These are phyloP conservation scores for Cardamine resedifolia DNA, from an alignment of 345 rosid species.

Conservation along the genomic window DNA sequence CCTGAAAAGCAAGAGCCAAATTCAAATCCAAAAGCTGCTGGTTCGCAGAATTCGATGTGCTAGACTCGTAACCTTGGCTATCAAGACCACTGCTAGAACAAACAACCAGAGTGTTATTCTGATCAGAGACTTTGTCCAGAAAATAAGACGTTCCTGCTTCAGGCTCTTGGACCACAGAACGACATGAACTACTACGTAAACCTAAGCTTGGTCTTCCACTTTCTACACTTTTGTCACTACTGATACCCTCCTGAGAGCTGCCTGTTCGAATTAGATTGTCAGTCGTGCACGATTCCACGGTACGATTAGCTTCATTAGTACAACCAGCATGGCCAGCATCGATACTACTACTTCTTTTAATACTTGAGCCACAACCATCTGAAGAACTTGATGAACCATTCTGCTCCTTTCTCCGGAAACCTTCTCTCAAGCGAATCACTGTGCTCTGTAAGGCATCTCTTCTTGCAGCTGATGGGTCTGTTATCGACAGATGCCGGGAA, in stretches of 20 bases:
- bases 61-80: conserved; percentile 95
- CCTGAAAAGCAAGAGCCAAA: conserved; percentile 87
- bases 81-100: conserved; percentile 90
- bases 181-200: conserved; percentile 84
- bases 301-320: conserved; percentile 57
- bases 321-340: conserved; percentile 75
- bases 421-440: conserved; percentile 95
- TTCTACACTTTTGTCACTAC: conserved; percentile 91
- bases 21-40: conserved; percentile 83
- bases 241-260: conserved; percentile 80
- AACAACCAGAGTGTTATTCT: conserved; percentile 50
- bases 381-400: conserved; percentile 94
- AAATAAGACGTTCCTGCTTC: conserved; percentile 64
- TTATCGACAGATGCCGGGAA: conserved; percentile 82
- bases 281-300: conserved; percentile 45
- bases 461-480: conserved; percentile 92
- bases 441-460: conserved; percentile 97
- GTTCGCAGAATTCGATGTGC: conserved; percentile 78
- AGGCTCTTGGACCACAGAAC: conserved; percentile 80
- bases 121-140: conserved; percentile 67
- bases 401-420: conserved; percentile 90
- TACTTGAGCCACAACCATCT: conserved; percentile 97
- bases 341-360: conserved; percentile 85
- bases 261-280: conserved; percentile 62
- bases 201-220: conserved; percentile 97